These are phyloP conservation scores for Kazachstania bromeliacearum DNA, from an alignment of 805 yeast species.

Conservation along the genomic window DNA sequence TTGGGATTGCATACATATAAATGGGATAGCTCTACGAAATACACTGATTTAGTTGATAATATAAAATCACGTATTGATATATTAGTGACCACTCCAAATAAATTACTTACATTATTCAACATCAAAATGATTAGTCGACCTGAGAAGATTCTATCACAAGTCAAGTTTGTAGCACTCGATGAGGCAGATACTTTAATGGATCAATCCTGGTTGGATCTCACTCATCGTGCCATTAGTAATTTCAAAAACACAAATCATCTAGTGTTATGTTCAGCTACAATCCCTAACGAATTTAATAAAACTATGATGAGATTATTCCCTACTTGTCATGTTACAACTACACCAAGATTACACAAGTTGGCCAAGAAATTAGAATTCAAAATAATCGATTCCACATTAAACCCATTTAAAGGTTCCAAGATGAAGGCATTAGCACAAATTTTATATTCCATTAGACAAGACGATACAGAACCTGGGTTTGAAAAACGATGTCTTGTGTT, in stretches of 20 bases:
- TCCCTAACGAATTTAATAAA: conserved; percentile 66
- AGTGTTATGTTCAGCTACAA: conserved; percentile 82
- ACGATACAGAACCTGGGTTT: conserved; percentile 66
- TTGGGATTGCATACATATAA: conserved; percentile 41
- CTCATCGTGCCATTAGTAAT: conserved; percentile 43
- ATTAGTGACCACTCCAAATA: conserved; percentile 78
- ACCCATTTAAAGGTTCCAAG: conserved; percentile 81
- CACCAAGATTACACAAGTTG: conserved; percentile 79
- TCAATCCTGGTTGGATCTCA: conserved; percentile 60
- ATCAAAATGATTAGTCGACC: conserved; percentile 31
- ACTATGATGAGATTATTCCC: conserved; percentile 57
- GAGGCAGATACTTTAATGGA: conserved; percentile 94
- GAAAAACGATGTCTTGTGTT: conserved; percentile 79
- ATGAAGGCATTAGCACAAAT: conserved; percentile 81
- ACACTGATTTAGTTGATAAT: conserved; percentile 40
- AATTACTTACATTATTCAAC: conserved; percentile 36
- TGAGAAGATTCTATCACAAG: conserved; percentile 35
- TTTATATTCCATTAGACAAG: conserved; percentile 72
- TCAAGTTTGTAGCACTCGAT: conserved; percentile 64
- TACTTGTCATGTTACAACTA: conserved; percentile 51
- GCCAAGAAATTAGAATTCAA: conserved; percentile 66
- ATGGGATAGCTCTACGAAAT: conserved; percentile 57
- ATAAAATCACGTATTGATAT: conserved; percentile 58
- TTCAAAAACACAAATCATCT: conserved; percentile 51
- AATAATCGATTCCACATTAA: conserved; percentile 62